Evolutionary conservation across 2,329 filamentous ascomycete species (phyloP).

Genomic region (Sclerotinia sclerotiorum): DNA sequence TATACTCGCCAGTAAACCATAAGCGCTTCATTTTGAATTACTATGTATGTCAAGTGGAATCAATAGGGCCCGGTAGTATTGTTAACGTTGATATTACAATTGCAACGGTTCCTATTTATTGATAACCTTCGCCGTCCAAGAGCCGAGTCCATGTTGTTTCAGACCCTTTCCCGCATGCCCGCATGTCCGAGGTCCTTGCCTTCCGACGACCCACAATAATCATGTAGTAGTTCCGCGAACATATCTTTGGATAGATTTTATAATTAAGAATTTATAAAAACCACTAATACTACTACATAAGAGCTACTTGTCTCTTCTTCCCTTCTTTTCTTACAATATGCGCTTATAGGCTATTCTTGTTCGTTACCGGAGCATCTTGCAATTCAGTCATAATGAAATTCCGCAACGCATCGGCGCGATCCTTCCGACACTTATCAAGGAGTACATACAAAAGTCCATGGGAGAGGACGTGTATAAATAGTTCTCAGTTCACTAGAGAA

Average conservation of each 20-base stretch:
- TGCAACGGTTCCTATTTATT: neutral
- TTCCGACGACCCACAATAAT: conserved; percentile 9
- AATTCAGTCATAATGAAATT: conserved; percentile 20
- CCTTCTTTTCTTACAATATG: conserved; percentile 9
- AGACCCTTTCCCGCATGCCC: neutral
- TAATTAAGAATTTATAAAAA: neutral
- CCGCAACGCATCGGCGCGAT: conserved; percentile 1
- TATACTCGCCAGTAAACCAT: neutral
- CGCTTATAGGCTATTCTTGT: conserved; percentile 6
- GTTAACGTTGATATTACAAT: neutral
- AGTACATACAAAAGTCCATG: neutral
- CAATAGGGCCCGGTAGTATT: neutral
- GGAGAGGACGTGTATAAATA: neutral
- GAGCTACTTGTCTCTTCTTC: neutral
- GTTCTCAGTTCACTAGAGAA: neutral
- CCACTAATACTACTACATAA: neutral
- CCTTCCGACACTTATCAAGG: conserved; percentile 14
- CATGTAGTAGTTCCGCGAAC: conserved; percentile 1
- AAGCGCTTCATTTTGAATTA: neutral
- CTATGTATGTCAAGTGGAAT: neutral
- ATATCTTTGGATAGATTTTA: neutral
- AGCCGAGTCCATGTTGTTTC: neutral
- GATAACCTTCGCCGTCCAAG: neutral
- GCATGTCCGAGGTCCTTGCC: conserved; percentile 3
- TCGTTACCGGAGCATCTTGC: neutral